Evolutionary conservation across 2,329 filamentous ascomycete genomes (phyloP).

Genomic region (Biscogniauxia mediterranea): DNA sequence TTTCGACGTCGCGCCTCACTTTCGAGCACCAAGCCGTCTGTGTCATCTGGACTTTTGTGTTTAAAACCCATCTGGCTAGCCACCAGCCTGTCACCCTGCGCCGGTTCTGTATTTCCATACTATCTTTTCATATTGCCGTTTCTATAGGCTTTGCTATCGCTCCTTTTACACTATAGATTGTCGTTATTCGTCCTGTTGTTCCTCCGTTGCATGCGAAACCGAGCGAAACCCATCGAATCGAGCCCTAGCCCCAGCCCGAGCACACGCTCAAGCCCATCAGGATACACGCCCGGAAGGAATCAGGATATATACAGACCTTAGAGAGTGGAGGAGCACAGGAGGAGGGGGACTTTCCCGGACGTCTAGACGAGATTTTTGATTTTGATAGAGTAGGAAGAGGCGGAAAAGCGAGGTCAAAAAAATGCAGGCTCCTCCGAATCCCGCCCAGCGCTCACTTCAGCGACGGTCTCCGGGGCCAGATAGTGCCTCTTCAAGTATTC

Average conservation of each 20-base stretch:
- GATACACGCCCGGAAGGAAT: constrained; percentile 11
- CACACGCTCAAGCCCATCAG: constrained; percentile 2
- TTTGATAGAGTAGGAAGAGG: constrained; percentile 12
- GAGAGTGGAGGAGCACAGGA: constrained; percentile 6
- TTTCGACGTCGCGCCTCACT: constrained; percentile 31
- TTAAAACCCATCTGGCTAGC: constrained; percentile 9
- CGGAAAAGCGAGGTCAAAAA: constrained; percentile 22
- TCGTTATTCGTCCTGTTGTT: constrained; percentile 2
- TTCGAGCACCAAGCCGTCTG: constrained; percentile 14
- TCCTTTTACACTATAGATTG: constrained; percentile 13
- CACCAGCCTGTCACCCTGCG: constrained; percentile 9
- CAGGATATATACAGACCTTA: constrained; percentile 16
- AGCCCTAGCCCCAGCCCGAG: too few relatives aligned
- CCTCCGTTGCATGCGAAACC: constrained; percentile 7
- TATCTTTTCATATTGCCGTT: constrained; percentile 3
- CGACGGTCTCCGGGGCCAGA: constrained; percentile 64
- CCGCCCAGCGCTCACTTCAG: constrained; percentile 55
- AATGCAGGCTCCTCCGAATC: constrained; percentile 52
- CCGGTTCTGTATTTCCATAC: constrained; percentile 2
- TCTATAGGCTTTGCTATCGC: constrained; percentile 13
- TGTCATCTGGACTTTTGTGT: constrained; percentile 19
- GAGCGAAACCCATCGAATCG: constrained; percentile 9
- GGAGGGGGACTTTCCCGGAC: constrained; percentile 4
- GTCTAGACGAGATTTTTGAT: constrained; percentile 7
- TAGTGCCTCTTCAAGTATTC: constrained; percentile 52